Evolutionary conservation across 2,329 filamentous ascomycete species (phyloP), one percentile per base, ranked within the genome.

Genomic region (Stylonectria norvegica): DNA sequence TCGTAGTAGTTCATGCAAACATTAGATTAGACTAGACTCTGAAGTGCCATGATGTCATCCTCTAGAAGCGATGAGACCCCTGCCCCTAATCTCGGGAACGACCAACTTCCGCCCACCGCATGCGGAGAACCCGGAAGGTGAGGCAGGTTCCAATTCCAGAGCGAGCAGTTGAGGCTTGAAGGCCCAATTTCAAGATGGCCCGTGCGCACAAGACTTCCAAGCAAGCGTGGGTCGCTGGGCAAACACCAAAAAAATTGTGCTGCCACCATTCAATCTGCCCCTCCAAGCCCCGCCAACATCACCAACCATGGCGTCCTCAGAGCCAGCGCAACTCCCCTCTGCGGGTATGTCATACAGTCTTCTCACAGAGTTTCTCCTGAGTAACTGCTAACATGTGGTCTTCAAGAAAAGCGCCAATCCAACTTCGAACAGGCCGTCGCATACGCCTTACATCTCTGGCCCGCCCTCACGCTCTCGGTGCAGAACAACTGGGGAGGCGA

Each of bases 341-440:
- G 60, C 62, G 31, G 56, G 62, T 63, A 42, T 39, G 52, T 33
- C 6, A 0, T 17, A 3, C 17, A 20, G n/a, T 5, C 17, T 11
- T 22, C 14, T 19, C 7, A 7, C 16, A 8, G 14, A 11, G 17
- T 14, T 18, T 27, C 20, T 15, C 20, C 12, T 15, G 34, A 22
- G 10, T 8, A 17, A 20, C 10, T 16, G 12, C 2, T 4, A 17
- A 10, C 15, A 7, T 22, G n/a, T 2, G 23, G 8, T 22, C 23
- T 35, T 5, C 11, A 55, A 78, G 75, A 75, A 57, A 68, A 69
- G 55, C 75, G 75, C 55, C 75, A 83, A 59, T 66, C 74, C 50
- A 76, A 81, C 58, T 87, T 97, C 70, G 93, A 97, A 63, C 84
- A 93, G 58, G 86, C 81, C 60, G 85, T 96, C 55, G 89, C 88